Percentiles rank a stretch among this genome's conserved stretches.
Evolutionary conservation across 2,329 filamentous ascomycete species (phyloP).

Genomic region (Cylindrodendrum hubeiense): DNA sequence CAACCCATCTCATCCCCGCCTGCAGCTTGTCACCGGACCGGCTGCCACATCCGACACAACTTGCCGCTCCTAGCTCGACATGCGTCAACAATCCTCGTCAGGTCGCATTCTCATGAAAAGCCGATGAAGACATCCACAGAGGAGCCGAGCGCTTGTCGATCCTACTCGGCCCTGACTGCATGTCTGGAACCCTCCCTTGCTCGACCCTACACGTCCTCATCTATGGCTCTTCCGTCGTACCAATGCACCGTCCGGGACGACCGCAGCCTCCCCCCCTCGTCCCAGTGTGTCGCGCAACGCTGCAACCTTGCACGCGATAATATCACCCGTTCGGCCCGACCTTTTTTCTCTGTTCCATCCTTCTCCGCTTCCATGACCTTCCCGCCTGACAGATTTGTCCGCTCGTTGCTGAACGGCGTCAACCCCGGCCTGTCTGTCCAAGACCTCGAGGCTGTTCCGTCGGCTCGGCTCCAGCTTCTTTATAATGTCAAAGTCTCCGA

Average conservation of each 20-base stretch:
- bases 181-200: not conserved
- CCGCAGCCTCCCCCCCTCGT: conserved; percentile 38
- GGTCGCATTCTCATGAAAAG: conserved; percentile 6
- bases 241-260: conserved; percentile 45
- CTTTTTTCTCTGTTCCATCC: conserved; percentile 37
- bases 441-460: conserved; percentile 48
- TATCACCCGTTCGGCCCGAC: conserved; percentile 42
- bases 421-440: conserved; percentile 41
- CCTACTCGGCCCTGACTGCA: conserved; percentile 4
- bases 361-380: conserved; percentile 37
- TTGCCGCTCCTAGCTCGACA: conserved; percentile 12
- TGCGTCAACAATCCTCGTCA: conserved; percentile 25
- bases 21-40: conserved; percentile 3
- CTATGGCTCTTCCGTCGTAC: conserved; percentile 45
- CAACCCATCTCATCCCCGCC: not conserved
- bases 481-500: conserved; percentile 59
- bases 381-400: conserved; percentile 40
- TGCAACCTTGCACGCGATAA: conserved; percentile 43
- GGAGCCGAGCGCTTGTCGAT: conserved; percentile 1
- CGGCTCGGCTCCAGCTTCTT: conserved; percentile 54
- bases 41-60: conserved; percentile 18
- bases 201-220: conserved; percentile 8
- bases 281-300: conserved; percentile 41
- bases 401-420: conserved; percentile 40
- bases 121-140: conserved; percentile 18